A percentile compares a stretch with the other conserved stretches of the same genome.
These are phyloP conservation scores for Boechera divaricarpa DNA, from an alignment of 345 rosid species.

Conservation along the genomic window DNA sequence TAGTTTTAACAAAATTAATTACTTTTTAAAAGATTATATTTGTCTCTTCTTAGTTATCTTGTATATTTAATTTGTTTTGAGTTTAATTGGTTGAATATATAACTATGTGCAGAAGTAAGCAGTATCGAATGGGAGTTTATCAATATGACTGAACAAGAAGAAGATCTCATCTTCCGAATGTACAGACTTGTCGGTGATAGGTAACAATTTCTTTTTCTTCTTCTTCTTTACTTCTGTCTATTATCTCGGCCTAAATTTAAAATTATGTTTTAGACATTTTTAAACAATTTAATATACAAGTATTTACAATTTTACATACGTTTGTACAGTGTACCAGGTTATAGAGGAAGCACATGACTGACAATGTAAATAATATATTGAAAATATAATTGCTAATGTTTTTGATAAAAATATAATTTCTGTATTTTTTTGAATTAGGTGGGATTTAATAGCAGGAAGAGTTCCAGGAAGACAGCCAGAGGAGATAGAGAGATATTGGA, in stretches of 20 bases:
- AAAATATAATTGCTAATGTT: not conserved
- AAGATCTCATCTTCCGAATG: constrained; percentile 75
- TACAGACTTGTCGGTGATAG: constrained; percentile 70
- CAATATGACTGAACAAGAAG: constrained; percentile 65
- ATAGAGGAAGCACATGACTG: constrained; percentile 34
- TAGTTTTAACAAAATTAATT: too few relatives aligned
- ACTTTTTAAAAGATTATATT: not conserved
- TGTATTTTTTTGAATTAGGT: constrained; percentile 47
- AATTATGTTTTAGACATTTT: not conserved
- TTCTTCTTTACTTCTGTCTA: not conserved
- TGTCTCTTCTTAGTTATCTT: not conserved
- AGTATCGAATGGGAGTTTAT: constrained; percentile 69
- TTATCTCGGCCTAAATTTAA: not conserved
- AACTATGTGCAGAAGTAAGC: constrained; percentile 55
- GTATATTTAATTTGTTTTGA: not conserved
- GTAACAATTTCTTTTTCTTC: constrained; percentile 26
- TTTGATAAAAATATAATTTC: not conserved
- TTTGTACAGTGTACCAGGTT: constrained; percentile 32
- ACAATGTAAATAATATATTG: not conserved
- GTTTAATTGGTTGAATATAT: constrained; percentile 9
- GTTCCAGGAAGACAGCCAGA: constrained; percentile 71
- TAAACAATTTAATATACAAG: not conserved
- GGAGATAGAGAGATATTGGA: constrained; percentile 83
- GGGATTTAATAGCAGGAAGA: constrained; percentile 76
- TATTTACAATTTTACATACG: constrained; percentile 5